A percentile compares a stretch with the other conserved stretches of the same genome.
phyloP scores from a whole-genome alignment of 495 filamentous ascomycete genomes.

The Ascodesmis nigricans region DNA sequence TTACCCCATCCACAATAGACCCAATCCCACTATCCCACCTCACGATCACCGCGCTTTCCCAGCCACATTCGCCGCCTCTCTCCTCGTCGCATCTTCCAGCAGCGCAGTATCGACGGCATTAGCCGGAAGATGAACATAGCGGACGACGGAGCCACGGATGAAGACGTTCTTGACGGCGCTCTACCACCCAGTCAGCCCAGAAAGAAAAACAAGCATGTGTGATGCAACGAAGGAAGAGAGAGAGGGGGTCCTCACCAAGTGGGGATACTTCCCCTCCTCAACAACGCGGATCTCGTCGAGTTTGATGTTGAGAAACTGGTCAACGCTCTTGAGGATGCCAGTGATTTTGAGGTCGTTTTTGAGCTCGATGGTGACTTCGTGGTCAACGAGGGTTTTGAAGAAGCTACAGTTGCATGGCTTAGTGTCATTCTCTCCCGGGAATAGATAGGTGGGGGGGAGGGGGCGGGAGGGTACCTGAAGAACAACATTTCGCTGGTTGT shows the following conservation, averaged over 20 bases:
- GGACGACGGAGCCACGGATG: conserved; percentile 85
- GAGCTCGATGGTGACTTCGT: conserved; percentile 87
- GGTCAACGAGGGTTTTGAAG: conserved; percentile 98
- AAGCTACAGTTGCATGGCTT: conserved; percentile 43
- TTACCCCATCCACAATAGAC: too few species aligned
- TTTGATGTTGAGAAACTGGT: conserved; percentile 98
- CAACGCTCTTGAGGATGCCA: conserved; percentile 83
- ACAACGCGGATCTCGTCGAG: conserved; percentile 80
- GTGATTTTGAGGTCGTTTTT: conserved; percentile 97
- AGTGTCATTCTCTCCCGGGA: background rate
- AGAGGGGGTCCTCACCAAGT: conserved; percentile 37
- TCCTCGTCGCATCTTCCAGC: conserved; percentile 84
- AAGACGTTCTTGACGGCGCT: conserved; percentile 96
- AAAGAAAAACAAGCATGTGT: too few species aligned
- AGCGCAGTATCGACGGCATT: conserved; percentile 70
- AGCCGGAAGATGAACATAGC: conserved; percentile 84
- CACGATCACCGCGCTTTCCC: conserved; percentile 12
- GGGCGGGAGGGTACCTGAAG: conserved; percentile 28
- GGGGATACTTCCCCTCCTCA: conserved; percentile 80
- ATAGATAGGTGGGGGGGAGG: background rate
- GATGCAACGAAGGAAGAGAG: background rate
- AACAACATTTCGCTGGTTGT: conserved; percentile 35
- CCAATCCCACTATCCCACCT: background rate
- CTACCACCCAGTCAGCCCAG: conserved; percentile 19
- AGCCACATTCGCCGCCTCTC: conserved; percentile 26